Conservation (phyloP, 208 protist genomes). For the Trypanosoma conorhini region DNA sequence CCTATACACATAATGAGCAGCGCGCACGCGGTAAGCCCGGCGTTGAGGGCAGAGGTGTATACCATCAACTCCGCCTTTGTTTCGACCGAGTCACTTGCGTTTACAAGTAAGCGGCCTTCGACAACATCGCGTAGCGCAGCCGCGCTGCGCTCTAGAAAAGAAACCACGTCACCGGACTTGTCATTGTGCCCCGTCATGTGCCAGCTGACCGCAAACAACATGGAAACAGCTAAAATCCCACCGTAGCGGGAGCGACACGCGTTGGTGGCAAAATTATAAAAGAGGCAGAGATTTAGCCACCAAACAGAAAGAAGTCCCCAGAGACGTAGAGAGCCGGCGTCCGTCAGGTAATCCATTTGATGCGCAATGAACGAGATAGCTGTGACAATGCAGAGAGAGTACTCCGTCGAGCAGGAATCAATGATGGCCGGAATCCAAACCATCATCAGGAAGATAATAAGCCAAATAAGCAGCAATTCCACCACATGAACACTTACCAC, state of each 20-base stretch:
- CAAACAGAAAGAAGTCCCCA: constrained; percentile 51
- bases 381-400: constrained; percentile 60
- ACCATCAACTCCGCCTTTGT: background rate
- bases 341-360: constrained; percentile 45
- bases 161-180: constrained; percentile 19
- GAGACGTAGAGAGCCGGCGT: constrained; percentile 40
- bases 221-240: constrained; percentile 37
- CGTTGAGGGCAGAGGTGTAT: constrained; percentile 16
- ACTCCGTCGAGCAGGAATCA: constrained; percentile 70
- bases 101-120: background rate
- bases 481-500: constrained; percentile 89
- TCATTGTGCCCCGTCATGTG: constrained; percentile 14
- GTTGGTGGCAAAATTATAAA: constrained; percentile 45
- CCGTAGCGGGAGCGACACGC: constrained; percentile 47
- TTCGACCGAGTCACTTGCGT: background rate
- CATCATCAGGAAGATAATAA: constrained; percentile 71
- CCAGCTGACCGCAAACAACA: constrained; percentile 4
- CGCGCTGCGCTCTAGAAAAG: constrained; percentile 11
- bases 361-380: constrained; percentile 39
- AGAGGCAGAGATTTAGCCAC: constrained; percentile 56
- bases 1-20: constrained; percentile 25
- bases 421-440: constrained; percentile 85
- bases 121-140: constrained; percentile 11
- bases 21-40: constrained; percentile 1
- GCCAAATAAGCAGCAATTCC: constrained; percentile 84